phyloP scores from a whole-genome alignment of 345 rosid genomes.

The Pistacia atlantica region DNA sequence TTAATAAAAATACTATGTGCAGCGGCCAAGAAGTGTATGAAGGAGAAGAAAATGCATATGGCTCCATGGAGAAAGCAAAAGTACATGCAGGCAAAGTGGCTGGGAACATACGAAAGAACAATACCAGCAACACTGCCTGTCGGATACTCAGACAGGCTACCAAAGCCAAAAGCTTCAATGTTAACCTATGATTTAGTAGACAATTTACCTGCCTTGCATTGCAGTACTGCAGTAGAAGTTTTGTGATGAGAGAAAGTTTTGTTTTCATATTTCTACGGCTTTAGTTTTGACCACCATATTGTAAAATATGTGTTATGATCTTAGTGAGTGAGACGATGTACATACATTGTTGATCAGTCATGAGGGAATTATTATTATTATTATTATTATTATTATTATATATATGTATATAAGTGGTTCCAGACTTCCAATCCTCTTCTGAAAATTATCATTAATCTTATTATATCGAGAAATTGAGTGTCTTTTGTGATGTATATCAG shows the following conservation, averaged over 20 bases:
- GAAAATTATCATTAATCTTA: too few species aligned
- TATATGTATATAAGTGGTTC: too few species aligned
- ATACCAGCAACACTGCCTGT: conserved; percentile 23
- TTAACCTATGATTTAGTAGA: conserved; percentile 58
- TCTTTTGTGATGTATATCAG: too few species aligned
- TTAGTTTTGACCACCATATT: background rate
- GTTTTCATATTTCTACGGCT: background rate
- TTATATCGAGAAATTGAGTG: too few species aligned
- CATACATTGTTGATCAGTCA: too few species aligned
- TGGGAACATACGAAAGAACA: conserved; percentile 50
- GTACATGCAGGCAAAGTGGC: conserved; percentile 93
- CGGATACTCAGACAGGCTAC: conserved; percentile 29
- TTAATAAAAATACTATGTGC: conserved; percentile 70
- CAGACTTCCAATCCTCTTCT: too few species aligned
- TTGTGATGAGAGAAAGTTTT: conserved; percentile 31
- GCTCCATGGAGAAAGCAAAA: conserved; percentile 92
- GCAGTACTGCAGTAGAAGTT: conserved; percentile 49
- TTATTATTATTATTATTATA: too few species aligned
- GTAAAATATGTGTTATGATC: background rate
- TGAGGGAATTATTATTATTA: too few species aligned
- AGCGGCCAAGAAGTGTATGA: conserved; percentile 72
- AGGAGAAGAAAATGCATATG: conserved; percentile 83
- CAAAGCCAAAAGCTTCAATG: conserved; percentile 69
- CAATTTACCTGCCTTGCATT: conserved; percentile 37
- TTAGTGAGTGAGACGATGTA: background rate